Conservation (phyloP, 805 yeast species). For the Pichia scutulata region DNA sequence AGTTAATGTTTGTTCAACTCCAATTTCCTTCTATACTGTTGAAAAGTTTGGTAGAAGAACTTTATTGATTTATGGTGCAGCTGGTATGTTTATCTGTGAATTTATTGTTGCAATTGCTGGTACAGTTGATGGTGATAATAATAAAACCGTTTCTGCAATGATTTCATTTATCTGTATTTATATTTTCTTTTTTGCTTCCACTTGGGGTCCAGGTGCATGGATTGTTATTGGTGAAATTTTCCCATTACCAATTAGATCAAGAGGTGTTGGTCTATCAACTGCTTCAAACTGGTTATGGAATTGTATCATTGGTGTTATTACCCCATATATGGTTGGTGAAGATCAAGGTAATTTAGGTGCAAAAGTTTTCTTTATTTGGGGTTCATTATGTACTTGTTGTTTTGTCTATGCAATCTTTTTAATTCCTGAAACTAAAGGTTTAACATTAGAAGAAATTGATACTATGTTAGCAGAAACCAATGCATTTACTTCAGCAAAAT, state of each 20-base stretch:
- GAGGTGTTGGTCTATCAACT: constrained; percentile 61
- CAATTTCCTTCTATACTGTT: constrained; percentile 47
- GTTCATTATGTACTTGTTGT: constrained; percentile 35
- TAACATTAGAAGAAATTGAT: constrained; percentile 77
- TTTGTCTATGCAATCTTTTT: constrained; percentile 65
- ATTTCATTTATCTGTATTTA: constrained; percentile 46
- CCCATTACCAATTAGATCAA: constrained; percentile 69
- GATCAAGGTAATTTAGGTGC: constrained; percentile 56
- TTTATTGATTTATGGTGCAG: constrained; percentile 41
- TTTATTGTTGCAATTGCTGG: constrained; percentile 46
- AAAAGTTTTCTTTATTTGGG: constrained; percentile 70
- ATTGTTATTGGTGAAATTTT: constrained; percentile 52
- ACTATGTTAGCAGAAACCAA: constrained; percentile 29
- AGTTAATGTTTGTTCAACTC: constrained; percentile 45
- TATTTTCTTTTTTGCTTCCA: constrained; percentile 69
- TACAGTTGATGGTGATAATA: constrained; percentile 23
- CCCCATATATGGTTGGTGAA: constrained; percentile 63
- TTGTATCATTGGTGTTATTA: constrained; percentile 68
- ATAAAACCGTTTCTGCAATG: constrained; percentile 27
- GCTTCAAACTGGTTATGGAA: constrained; percentile 79
- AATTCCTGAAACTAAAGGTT: constrained; percentile 74
- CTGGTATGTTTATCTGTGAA: constrained; percentile 45
- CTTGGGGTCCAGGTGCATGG: constrained; percentile 85
- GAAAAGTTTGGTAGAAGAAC: constrained; percentile 56
- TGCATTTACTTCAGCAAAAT: constrained; percentile 28